Evolutionary conservation across 2,329 filamentous ascomycete genomes (phyloP).

Genomic region (Phaeosphaeriaceae sp.): DNA sequence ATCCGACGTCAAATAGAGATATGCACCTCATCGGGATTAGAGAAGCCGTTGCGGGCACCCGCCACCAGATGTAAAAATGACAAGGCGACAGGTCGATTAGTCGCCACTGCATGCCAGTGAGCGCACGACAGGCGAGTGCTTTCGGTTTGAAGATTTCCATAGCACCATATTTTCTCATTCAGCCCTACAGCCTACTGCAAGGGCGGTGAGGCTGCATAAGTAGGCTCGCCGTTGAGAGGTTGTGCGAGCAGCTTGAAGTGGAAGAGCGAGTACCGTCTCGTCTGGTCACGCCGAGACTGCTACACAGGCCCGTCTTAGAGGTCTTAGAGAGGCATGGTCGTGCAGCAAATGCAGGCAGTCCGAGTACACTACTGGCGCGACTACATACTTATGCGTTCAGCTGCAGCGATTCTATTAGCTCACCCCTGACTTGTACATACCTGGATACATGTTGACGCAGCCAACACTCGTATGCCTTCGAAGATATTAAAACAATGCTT

Average conservation of each 20-base stretch:
- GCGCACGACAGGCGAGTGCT: slow-evolving; percentile 1
- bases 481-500: slow-evolving; percentile 38
- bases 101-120: slow-evolving; percentile 5
- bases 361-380: slow-evolving; percentile 39
- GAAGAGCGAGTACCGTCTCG: slow-evolving; percentile 34
- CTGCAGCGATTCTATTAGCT: slow-evolving; percentile 26
- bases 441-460: slow-evolving; percentile 20
- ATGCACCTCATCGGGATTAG: slow-evolving; percentile 22
- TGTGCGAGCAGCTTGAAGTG: slow-evolving; percentile 26
- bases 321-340: slow-evolving; percentile 38
- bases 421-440: slow-evolving; percentile 32
- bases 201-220: slow-evolving; percentile 35
- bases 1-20: slow-evolving; percentile 38
- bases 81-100: slow-evolving; percentile 39
- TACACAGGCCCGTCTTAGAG: slow-evolving; percentile 31
- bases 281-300: slow-evolving; percentile 30
- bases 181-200: slow-evolving; percentile 49
- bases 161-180: slow-evolving; percentile 18
- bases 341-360: slow-evolving; percentile 31
- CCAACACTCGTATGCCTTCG: slow-evolving; percentile 19
- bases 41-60: slow-evolving; percentile 15
- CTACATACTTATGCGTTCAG: slow-evolving; percentile 26
- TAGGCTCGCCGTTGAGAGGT: slow-evolving; percentile 6
- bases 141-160: no score
- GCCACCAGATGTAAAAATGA: slow-evolving; percentile 19